phyloP scores from a whole-genome alignment of 2,329 filamentous ascomycete species.

The Macrophomina tecta region DNA sequence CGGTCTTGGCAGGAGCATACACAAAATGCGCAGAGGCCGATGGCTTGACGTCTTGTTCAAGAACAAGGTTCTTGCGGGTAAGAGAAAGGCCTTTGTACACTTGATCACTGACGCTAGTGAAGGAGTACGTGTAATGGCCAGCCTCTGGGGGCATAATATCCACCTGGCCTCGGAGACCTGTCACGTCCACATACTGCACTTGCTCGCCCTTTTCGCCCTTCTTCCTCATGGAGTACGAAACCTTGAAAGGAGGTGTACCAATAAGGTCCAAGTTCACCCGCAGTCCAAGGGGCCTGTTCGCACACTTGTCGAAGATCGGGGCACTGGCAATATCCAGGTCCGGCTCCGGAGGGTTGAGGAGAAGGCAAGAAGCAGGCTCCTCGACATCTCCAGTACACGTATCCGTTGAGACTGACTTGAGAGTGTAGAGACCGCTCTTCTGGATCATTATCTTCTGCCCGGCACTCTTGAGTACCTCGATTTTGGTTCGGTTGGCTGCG shows the following conservation, averaged over 20 bases:
- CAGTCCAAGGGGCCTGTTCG: conserved; percentile 89
- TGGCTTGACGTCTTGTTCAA: conserved; percentile 93
- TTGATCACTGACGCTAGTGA: conserved; percentile 78
- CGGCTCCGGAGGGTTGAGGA: conserved; percentile 90
- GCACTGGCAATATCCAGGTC: conserved; percentile 75
- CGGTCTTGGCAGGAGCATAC: conserved; percentile 61
- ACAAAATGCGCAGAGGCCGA: conserved; percentile 79
- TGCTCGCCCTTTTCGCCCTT: conserved; percentile 61
- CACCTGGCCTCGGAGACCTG: conserved; percentile 80
- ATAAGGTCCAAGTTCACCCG: conserved; percentile 87
- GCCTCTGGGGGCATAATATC: conserved; percentile 82
- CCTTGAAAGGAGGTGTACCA: conserved; percentile 88
- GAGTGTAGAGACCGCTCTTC: conserved; percentile 82
- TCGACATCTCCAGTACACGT: conserved; percentile 87
- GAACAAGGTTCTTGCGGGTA: conserved; percentile 55
- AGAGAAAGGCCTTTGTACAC: conserved; percentile 76
- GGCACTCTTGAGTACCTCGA: conserved; percentile 66
- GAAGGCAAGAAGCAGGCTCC: conserved; percentile 90
- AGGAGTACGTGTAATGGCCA: conserved; percentile 85
- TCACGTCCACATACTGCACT: conserved; percentile 63
- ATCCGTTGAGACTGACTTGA: conserved; percentile 79
- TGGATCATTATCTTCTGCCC: conserved; percentile 71
- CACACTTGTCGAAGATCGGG: conserved; percentile 92
- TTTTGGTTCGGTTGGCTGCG: conserved; percentile 55
- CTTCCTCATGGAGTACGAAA: conserved; percentile 76